Conservation (phyloP, 345 rosid genomes). For the Atalantia buxifolia region DNA sequence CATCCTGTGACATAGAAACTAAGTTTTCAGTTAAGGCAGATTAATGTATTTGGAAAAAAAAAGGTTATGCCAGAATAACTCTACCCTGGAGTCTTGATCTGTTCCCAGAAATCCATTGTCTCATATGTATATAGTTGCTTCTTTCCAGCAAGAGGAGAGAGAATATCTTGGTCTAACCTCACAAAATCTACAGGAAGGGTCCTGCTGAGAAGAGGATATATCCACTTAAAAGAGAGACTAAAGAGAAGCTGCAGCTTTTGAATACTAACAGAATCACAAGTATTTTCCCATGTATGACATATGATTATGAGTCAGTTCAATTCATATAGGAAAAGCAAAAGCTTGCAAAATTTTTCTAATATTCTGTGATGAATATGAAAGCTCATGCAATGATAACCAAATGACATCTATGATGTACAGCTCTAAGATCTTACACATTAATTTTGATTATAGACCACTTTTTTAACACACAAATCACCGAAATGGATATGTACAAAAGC, state of each 20-base stretch:
- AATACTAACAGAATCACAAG: background rate
- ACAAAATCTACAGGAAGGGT: constrained; percentile 50
- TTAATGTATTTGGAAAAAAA: background rate
- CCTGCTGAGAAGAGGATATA: constrained; percentile 18
- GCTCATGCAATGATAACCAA: background rate
- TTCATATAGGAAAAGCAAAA: background rate
- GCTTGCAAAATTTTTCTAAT: background rate
- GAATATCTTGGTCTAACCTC: constrained; percentile 86
- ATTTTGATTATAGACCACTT: background rate
- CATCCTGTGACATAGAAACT: constrained; percentile 33
- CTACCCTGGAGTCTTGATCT: constrained; percentile 87
- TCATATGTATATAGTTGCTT: constrained; percentile 74
- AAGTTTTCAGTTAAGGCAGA: constrained; percentile 2
- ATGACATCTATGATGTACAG: background rate
- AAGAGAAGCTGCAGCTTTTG: background rate
- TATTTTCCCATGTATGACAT: background rate
- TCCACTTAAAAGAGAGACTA: background rate
- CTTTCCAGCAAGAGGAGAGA: constrained; percentile 90
- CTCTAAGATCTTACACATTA: background rate
- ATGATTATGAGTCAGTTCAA: background rate
- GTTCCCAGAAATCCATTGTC: constrained; percentile 84
- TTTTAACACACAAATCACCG: background rate
- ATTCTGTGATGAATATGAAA: background rate
- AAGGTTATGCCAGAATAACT: background rate
- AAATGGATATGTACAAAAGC: constrained; percentile 1